Conservation (phyloP, 257 asterid species). For the Solanum arcanum region DNA sequence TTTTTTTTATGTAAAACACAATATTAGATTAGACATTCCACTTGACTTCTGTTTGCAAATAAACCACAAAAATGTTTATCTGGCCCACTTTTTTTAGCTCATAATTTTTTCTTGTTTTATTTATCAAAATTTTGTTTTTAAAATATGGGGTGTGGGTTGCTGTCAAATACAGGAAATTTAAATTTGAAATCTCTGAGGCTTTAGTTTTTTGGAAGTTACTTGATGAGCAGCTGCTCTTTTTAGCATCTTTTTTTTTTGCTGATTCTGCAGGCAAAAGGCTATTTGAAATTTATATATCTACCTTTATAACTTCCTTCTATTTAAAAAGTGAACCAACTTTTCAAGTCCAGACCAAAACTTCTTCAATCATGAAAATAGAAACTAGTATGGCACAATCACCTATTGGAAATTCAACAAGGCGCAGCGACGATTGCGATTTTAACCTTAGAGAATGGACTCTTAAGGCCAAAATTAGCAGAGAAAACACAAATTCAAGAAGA, state of each 20-base stretch:
- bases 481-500: slow-evolving; percentile 49
- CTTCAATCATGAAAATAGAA: neutral
- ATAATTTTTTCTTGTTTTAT: neutral
- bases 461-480: slow-evolving; percentile 49
- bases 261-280: slow-evolving; percentile 9
- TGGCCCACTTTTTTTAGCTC: neutral
- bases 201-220: slow-evolving; percentile 3
- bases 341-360: neutral
- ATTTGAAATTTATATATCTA: neutral
- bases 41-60: neutral
- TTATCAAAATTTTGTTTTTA: neutral
- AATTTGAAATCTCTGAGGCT: slow-evolving; percentile 34
- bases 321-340: neutral
- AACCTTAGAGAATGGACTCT: slow-evolving; percentile 48
- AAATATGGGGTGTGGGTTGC: neutral
- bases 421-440: slow-evolving; percentile 27
- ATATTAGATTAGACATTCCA: neutral
- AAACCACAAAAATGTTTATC: neutral
- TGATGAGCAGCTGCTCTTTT: slow-evolving; percentile 7
- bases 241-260: slow-evolving; percentile 13
- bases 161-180: neutral
- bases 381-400: slow-evolving; percentile 12
- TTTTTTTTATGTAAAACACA: neutral
- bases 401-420: slow-evolving; percentile 7
- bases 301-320: neutral